Evolutionary conservation across 2,329 filamentous ascomycete genomes (phyloP), one percentile per base, ranked within the genome.

Genomic region (Epicoccum nigrum): DNA sequence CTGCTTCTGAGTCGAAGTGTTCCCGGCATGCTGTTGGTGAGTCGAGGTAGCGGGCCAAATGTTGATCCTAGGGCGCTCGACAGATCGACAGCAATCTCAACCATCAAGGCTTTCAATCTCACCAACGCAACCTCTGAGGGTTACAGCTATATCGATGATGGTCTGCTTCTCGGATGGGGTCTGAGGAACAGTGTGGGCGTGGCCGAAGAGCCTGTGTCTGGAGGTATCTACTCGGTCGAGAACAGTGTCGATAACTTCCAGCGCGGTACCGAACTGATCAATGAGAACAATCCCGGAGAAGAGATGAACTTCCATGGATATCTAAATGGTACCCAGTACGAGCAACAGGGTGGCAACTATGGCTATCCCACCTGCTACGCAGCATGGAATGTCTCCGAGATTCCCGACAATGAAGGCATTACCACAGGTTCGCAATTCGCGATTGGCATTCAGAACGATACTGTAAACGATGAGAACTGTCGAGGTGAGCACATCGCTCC

Each of bases 241-340:
- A 91, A 91, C 71, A 86, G 83, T 2, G 84, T 84, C 7, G 87
- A 90, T 69, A 71, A 87, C 30, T 77, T 90, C 13, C 72, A 73
- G 12, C 79, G 87, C 25, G 71, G 79, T 39, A 82, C 81, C 8
- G 59, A 77, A n/a, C 84, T 88, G 54, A 80, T 89, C 35, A 84
- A 88, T 59, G 70, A 83, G 53, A 78, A 88, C 62, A 91, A 91
- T 63, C 88, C 88, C 0, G 88, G 80, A 13, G 88, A 91, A 65
- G 86, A 91, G 71, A 72, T 92, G 68, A 90, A 91, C 70, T 89
- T 83, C 68, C 83, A 88, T 53, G 87, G 88, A 3, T 81, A 79
- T 50, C 74, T 89, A 3, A 80, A 81, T 35, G 77, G 78, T n/a
- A 80, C 79, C 0, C 9, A 59, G 7, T 72, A 69, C 16, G 51